These are phyloP conservation scores for Fraxinus ornus DNA, from an alignment of 305 asterid species.

Conservation along the genomic window DNA sequence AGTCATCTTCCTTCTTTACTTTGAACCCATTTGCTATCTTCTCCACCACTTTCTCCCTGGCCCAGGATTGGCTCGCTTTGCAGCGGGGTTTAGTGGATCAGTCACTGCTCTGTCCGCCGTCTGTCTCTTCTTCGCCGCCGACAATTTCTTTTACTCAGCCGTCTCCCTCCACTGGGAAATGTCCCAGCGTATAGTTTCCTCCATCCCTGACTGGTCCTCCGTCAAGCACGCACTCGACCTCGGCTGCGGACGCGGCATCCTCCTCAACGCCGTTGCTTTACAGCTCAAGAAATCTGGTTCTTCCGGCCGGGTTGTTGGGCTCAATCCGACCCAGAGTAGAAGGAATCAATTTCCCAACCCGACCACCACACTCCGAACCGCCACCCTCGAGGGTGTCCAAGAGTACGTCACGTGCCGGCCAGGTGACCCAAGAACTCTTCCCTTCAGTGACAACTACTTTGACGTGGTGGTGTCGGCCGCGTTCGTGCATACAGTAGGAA, in stretches of 20 bases:
- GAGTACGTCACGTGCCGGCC: conserved; percentile 96
- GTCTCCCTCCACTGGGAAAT: conserved; percentile 89
- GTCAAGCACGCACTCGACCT: conserved; percentile 91
- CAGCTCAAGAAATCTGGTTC: conserved; percentile 94
- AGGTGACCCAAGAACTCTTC: conserved; percentile 83
- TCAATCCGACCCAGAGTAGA: conserved; percentile 37
- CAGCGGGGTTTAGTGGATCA: conserved; percentile 84
- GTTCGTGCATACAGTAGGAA: conserved; percentile 88
- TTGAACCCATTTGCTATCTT: conserved; percentile 66
- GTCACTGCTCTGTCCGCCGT: conserved; percentile 89
- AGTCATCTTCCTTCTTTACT: conserved; percentile 64
- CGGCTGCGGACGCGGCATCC: conserved; percentile 93
- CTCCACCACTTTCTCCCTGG: conserved; percentile 61
- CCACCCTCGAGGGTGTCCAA: conserved; percentile 85
- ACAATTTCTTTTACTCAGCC: conserved; percentile 80
- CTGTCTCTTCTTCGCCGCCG: conserved; percentile 83
- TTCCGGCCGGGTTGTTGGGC: conserved; percentile 90
- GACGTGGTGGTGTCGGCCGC: conserved; percentile 95
- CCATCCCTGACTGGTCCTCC: conserved; percentile 87
- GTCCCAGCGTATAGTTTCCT: conserved; percentile 86
- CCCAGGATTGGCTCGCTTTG: conserved; percentile 70
- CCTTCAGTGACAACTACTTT: conserved; percentile 76
- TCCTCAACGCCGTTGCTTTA: conserved; percentile 86
- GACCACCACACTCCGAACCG: conserved; percentile 62
- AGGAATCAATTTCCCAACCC: conserved; percentile 30